Base-by-base conservation (phyloP, 805 yeast genomes). In the Sungouiella thailandica region DNA sequence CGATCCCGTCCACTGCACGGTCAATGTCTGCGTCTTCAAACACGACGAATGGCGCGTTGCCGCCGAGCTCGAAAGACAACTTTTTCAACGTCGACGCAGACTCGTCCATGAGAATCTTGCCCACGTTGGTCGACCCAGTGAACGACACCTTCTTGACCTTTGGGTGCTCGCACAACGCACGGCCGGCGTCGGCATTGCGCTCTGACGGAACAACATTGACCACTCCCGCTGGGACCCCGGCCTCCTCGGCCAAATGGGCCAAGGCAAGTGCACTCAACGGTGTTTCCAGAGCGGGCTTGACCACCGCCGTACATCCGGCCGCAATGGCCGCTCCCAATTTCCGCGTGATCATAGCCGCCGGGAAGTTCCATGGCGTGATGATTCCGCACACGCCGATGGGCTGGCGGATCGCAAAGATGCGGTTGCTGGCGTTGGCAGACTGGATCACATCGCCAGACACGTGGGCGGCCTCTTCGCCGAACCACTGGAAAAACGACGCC, bases 401-500 rank as follows among this genome's bases (percentile, higher is more conserved):
- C 53, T 82, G 87, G 46, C 76, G 73, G 39, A 76, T 45, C 4
- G 86, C 66, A 35, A 79, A 46, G 39, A 83, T 76, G 39, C 80
- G 67, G 47, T 60, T 66, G 17, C 60, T 44, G 1, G 72, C 54
- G 39, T 60, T 64, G 32, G 72, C 63, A 2, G 86, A 73, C n/a
- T 73, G 71, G 35, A 83, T 75, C 12, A 70, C 61, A 42, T 78
- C 80, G n/a, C 90, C 93, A 34, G 75, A 62, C 17, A 74, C 57
- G 46, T 87, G 70, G 25, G 87, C 83, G 6, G 90, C 90, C 46
- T 78, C 84, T 55, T 83, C 93, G 20, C 94, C 70, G 53, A 78
- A 89, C 96, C 97, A 89, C 52, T 86, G 88, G 55, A 85, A 83
- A 58, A 83, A 88, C 5, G 84, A 74, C 1, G 86, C 81, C 7